These are phyloP conservation scores for Chaetomium sp. DNA, from an alignment of 2,329 filamentous ascomycete genomes.

Conservation along the genomic window DNA sequence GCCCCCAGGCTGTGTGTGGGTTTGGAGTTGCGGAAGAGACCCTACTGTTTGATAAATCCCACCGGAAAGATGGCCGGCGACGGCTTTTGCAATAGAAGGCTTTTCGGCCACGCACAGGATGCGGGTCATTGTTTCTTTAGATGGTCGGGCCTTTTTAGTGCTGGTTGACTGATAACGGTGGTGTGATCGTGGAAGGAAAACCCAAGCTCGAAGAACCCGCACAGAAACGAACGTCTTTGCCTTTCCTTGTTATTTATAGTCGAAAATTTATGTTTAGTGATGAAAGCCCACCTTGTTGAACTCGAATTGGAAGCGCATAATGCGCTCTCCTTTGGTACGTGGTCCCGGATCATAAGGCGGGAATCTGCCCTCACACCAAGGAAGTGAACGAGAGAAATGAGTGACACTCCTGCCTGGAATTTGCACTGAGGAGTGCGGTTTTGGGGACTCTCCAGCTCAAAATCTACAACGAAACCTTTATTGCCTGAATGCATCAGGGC, in stretches of 20 bases:
- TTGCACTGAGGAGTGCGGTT: not conserved
- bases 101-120: constrained; percentile 57
- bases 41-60: constrained; percentile 64
- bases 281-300: constrained; percentile 3
- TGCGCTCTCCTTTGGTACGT: not conserved
- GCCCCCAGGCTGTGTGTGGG: too few relatives aligned
- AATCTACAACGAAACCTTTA: not conserved
- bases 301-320: not conserved
- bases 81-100: constrained; percentile 91
- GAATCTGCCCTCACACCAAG: not conserved
- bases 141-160: not conserved
- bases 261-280: not conserved
- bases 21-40: not conserved
- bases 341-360: too few relatives aligned
- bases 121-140: constrained; percentile 38
- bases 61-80: constrained; percentile 82
- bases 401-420: not conserved
- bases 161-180: not conserved
- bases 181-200: not conserved
- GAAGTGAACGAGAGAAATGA: not conserved
- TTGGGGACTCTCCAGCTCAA: not conserved
- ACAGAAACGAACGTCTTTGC: not conserved
- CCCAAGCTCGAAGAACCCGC: not conserved
- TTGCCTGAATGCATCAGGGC: not conserved
- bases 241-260: not conserved